Evolutionary conservation across 2,329 filamentous ascomycete species (phyloP).

Genomic region (Aureobasidium sp.): DNA sequence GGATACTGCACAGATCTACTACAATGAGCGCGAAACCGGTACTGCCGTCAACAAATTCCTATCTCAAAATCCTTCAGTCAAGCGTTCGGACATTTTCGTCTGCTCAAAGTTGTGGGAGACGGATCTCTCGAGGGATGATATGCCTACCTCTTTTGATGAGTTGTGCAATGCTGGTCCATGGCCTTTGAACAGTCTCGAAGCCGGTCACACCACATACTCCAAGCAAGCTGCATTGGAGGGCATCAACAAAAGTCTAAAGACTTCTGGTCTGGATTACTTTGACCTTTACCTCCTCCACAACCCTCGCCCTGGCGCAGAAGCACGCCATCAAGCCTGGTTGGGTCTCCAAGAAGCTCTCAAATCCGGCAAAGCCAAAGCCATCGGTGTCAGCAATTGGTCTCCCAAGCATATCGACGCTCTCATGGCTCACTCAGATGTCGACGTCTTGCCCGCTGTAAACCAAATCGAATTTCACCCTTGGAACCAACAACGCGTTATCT

Average conservation of each 20-base stretch:
- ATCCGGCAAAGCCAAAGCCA: constrained; percentile 49
- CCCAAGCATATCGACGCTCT: constrained; percentile 57
- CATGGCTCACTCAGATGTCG: constrained; percentile 49
- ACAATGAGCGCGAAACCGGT: constrained; percentile 43
- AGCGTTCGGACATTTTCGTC: constrained; percentile 10
- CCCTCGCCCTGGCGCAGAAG: constrained; percentile 43
- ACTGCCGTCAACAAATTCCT: constrained; percentile 9
- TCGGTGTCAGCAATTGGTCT: constrained; percentile 63
- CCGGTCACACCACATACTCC: constrained; percentile 14
- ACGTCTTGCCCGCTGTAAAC: constrained; percentile 54
- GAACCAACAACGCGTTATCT: constrained; percentile 51
- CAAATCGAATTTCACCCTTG: constrained; percentile 64
- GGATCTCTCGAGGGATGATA: constrained; percentile 14
- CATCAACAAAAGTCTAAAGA: constrained; percentile 5
- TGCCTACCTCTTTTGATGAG: constrained; percentile 14
- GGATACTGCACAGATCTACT: constrained; percentile 58
- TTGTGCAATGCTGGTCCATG: constrained; percentile 11
- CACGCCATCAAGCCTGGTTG: constrained; percentile 52
- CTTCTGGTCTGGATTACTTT: constrained; percentile 39
- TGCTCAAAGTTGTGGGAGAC: constrained; percentile 14
- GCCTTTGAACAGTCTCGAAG: constrained; percentile 13
- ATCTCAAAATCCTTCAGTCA: neutral
- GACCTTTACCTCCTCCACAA: constrained; percentile 61
- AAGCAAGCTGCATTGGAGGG: neutral
- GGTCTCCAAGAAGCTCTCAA: constrained; percentile 51